phyloP scores from a whole-genome alignment of 225 moss, liverwort and hornwort species.

The Marchantia polymorpha region DNA sequence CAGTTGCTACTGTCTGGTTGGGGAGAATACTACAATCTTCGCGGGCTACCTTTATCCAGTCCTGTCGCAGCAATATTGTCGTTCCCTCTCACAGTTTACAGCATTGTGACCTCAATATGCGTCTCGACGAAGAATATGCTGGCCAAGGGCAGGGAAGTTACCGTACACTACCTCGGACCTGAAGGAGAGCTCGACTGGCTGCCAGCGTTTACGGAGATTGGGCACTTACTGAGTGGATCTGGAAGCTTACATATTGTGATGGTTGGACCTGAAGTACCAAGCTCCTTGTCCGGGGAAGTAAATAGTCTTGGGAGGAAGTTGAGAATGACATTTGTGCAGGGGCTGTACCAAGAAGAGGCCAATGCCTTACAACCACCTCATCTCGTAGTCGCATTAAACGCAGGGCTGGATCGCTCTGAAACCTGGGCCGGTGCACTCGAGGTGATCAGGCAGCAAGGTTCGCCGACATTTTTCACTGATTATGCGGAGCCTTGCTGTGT shows the following conservation, averaged over 20 bases:
- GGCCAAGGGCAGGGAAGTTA: slow-evolving; percentile 55
- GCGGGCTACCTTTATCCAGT: slow-evolving; percentile 48
- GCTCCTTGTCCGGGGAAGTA: slow-evolving; percentile 50
- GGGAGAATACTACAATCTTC: slow-evolving; percentile 57
- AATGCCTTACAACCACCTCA: slow-evolving; percentile 50
- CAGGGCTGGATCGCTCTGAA: slow-evolving; percentile 44
- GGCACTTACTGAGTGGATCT: slow-evolving; percentile 50
- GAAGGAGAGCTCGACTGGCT: slow-evolving; percentile 67
- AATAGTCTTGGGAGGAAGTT: slow-evolving; percentile 47
- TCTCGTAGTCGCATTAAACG: slow-evolving; percentile 54
- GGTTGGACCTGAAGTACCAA: slow-evolving; percentile 60
- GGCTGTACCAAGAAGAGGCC: slow-evolving; percentile 60
- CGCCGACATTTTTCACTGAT: slow-evolving; percentile 56
- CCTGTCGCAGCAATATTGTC: slow-evolving; percentile 54
- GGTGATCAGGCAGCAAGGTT: slow-evolving; percentile 41
- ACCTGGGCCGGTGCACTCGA: slow-evolving; percentile 58
- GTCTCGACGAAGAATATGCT: slow-evolving; percentile 51
- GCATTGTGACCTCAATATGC: slow-evolving; percentile 53
- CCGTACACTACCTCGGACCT: slow-evolving; percentile 56
- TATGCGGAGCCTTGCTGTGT: slow-evolving; percentile 61
- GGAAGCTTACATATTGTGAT: slow-evolving; percentile 49
- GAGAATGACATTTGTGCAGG: slow-evolving; percentile 56
- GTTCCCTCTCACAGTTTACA: slow-evolving; percentile 41
- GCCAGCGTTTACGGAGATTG: slow-evolving; percentile 59
- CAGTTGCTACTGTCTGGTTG: slow-evolving; percentile 51